Evolutionary conservation across 192 early-diverging fungal species (phyloP), one percentile per base, ranked within the genome.

Genomic region (Linnemannia zychae): DNA sequence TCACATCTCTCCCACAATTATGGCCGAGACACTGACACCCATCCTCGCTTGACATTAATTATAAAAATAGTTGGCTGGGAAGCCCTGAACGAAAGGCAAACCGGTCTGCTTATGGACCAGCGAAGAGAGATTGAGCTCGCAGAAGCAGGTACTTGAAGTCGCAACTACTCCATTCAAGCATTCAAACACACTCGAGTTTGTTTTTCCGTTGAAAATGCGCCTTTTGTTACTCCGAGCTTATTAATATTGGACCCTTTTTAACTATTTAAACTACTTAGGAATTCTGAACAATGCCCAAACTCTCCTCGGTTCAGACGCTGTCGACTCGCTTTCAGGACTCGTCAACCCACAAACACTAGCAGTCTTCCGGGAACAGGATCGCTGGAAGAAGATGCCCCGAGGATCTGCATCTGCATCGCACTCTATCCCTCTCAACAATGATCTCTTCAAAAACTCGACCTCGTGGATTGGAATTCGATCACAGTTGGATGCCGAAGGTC

Each of bases 351-450:
- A 81, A 28, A 90, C 88, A 53, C 65, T 91, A 9, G 75, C 87
- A 6, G 68, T 91, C 11, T 90, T 91, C 73, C 89, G 87, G 70
- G 90, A 90, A 71, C 88, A 90, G 37, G 76, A 81, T 18, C 79
- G 87, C 18, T 91, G 90, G 90, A 84, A 89, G 37, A 75, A 75
- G 28, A 40, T 91, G 28, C 40, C 63, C 67, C 67, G 78, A 63
- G 50, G 82, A 72, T 67, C 74, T 49, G 24, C 63, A 20, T 67
- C 72, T 20, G 4, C 57, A 65, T 16, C 24, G 37, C 57, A 63
- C 28, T 12, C 57, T 15, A 24, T 12, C 0, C 68, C 72, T 24
- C 69, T 67, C 12, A 79, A 77, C 70, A 81, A 72, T 53, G 79
- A 68, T n/a, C 36, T 78, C 16, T 70, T 74, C 40, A 79, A 78